phyloP scores from a whole-genome alignment of 306 rosid genomes.

The Pterocarpus santalinus region DNA sequence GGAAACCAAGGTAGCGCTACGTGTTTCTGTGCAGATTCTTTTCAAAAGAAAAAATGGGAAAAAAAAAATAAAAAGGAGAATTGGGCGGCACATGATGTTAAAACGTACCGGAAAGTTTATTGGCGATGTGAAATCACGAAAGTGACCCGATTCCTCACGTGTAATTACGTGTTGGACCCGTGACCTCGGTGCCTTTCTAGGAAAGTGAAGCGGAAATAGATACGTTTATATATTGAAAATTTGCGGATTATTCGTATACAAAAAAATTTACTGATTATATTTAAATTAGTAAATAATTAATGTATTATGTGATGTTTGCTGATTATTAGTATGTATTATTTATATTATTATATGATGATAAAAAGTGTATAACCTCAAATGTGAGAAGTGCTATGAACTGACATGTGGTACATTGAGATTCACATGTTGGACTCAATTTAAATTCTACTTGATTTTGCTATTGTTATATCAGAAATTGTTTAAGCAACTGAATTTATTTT shows the following conservation, averaged over 20 bases:
- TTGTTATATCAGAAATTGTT: too few species aligned
- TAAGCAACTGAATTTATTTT: too few species aligned
- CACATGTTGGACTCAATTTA: not conserved
- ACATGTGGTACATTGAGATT: not conserved
- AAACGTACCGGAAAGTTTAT: slow-evolving; percentile 42
- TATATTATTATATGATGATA: too few species aligned
- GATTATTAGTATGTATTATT: too few species aligned
- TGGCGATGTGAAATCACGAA: slow-evolving; percentile 38
- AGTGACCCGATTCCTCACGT: slow-evolving; percentile 38
- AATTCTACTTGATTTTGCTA: not conserved
- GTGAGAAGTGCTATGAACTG: not conserved
- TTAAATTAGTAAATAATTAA: too few species aligned
- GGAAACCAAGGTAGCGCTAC: not conserved
- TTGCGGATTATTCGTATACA: too few species aligned
- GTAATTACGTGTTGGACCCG: slow-evolving; percentile 36
- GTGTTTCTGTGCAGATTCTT: too few species aligned
- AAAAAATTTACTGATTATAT: too few species aligned
- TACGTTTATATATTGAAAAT: too few species aligned
- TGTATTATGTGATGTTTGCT: too few species aligned
- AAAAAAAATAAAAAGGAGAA: not conserved
- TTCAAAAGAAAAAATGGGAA: not conserved
- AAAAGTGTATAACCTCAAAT: not conserved
- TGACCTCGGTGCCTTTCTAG: not conserved
- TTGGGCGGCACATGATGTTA: slow-evolving; percentile 74
- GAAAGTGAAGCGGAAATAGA: not conserved